Evolutionary conservation across 768 basidiomycete genomes (phyloP).

Genomic region (Dioszegia crocea): DNA sequence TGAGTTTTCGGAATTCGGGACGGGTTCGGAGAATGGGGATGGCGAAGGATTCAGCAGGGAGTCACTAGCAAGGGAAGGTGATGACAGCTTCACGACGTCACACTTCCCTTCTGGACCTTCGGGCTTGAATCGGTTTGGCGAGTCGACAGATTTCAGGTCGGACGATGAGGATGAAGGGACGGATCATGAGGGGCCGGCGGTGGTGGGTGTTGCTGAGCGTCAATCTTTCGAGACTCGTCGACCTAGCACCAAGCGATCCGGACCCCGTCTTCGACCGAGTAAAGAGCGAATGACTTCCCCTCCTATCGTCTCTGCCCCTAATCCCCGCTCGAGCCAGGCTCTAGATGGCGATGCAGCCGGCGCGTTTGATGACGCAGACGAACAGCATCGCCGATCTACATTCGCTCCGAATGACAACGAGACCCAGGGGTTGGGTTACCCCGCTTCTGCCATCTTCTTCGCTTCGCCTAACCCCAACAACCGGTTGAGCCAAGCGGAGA

Average conservation of each 20-base stretch:
- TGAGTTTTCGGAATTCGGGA: conserved; percentile 42
- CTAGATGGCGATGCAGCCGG: conserved; percentile 17
- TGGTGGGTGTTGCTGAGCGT: conserved; percentile 42
- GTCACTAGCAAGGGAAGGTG: conserved; percentile 3
- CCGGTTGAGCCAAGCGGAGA: conserved; percentile 11
- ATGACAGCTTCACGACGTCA: conserved; percentile 13
- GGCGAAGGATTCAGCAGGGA: conserved; percentile 9
- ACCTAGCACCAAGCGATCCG: conserved; percentile 19
- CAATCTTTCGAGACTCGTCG: conserved; percentile 42
- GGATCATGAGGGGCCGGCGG: conserved; percentile 36
- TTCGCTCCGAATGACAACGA: conserved; percentile 27
- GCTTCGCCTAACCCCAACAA: conserved; percentile 32
- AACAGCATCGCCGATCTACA: conserved; percentile 15
- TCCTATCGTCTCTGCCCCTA: conserved; percentile 4
- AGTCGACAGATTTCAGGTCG: conserved; percentile 33
- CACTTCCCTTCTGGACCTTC: conserved; percentile 36
- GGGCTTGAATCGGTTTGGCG: conserved; percentile 38
- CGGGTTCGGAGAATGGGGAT: conserved; percentile 1
- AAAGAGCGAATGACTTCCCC: conserved; percentile 23
- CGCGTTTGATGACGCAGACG: conserved; percentile 43
- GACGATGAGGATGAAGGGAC: conserved; percentile 43
- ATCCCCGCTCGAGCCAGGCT: conserved; percentile 7
- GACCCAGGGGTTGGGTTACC: conserved; percentile 42
- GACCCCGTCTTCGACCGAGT: conserved; percentile 23
- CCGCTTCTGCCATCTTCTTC: conserved; percentile 45